Conservation (phyloP, 164 flowering plant genomes). For the Magnolia changhungtana region DNA sequence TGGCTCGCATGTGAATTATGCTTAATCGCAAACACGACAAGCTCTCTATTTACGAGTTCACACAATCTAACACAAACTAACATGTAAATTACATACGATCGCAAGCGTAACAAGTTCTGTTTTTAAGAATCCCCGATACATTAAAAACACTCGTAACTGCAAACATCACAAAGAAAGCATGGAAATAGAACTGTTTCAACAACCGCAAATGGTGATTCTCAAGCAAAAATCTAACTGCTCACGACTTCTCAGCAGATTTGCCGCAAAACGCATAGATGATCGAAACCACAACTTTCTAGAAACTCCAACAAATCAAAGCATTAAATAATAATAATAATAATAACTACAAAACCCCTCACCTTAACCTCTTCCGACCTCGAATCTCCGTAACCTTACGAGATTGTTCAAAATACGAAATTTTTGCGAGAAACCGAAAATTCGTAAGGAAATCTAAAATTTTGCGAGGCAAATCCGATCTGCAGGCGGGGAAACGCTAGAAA, state of each 20-base stretch:
- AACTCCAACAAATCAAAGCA: not conserved
- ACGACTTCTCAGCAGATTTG: slow-evolving; percentile 1
- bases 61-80: too few relatives aligned
- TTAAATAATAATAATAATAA: not conserved
- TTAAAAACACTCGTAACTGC: not conserved
- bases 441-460: not conserved
- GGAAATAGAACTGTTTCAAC: not conserved
- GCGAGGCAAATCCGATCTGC: not conserved
- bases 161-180: not conserved
- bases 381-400: not conserved
- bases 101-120: not conserved
- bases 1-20: not conserved
- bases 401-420: not conserved
- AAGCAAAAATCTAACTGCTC: not conserved
- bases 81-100: too few relatives aligned
- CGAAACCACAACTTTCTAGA: not conserved
- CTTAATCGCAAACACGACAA: too few relatives aligned
- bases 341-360: not conserved
- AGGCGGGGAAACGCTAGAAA: not conserved
- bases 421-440: not conserved
- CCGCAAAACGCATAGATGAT: not conserved
- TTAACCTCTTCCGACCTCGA: not conserved
- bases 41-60: too few relatives aligned
- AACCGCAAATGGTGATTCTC: not conserved
- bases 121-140: not conserved